Base-by-base conservation (phyloP, 2,329 filamentous ascomycete species). In the Stagonosporopsis cucurbitacearum region DNA sequence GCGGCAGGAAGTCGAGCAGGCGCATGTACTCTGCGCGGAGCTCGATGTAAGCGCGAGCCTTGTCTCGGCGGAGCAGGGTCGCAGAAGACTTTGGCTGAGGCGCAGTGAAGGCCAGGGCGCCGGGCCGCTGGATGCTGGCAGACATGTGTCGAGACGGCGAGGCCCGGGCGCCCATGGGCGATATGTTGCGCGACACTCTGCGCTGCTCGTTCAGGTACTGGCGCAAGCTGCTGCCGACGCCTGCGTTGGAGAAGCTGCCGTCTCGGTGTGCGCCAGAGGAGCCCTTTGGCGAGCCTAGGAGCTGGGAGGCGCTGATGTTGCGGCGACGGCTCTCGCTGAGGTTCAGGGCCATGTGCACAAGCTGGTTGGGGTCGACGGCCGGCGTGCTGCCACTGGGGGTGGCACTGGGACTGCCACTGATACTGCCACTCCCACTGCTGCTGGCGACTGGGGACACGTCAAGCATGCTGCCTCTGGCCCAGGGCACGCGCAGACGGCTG, bases 341-440 rank as follows among this genome's bases (percentile, higher is more conserved):
- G 62, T 89, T 95, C 65, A 98, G 78, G 1, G 94, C 94, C 84
- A 98, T 90, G 68, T 92, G 92, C 37, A 98, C 92, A 61, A 98
- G 96, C 74, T 96, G 91, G 4, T 89, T 86, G 7, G 93, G 89
- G 68, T 97, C 93, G 57, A 89, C 82, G 66, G 92, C 86, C n/a
- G 50, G 59, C 52, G 57, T 44, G 32, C 46, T 53, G 40, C 58
- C 53, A 36, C 57, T 50, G 20, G 47, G 58, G 20, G 52, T 7
- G 51, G n/a, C n/a, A n/a, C n/a, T n/a, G n/a, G n/a, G n/a, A n/a
- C n/a, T n/a, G n/a, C n/a, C n/a, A n/a, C n/a, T n/a, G n/a, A n/a
- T n/a, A n/a, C n/a, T n/a, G n/a, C n/a, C n/a, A n/a, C n/a, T n/a
- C n/a, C n/a, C n/a, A n/a, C 46, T 53, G 40, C 58, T 51, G 36